A percentile compares a stretch with the other conserved stretches of the same genome.
phyloP scores from a whole-genome alignment of 345 rosid genomes.

The Jatropha curcas region DNA sequence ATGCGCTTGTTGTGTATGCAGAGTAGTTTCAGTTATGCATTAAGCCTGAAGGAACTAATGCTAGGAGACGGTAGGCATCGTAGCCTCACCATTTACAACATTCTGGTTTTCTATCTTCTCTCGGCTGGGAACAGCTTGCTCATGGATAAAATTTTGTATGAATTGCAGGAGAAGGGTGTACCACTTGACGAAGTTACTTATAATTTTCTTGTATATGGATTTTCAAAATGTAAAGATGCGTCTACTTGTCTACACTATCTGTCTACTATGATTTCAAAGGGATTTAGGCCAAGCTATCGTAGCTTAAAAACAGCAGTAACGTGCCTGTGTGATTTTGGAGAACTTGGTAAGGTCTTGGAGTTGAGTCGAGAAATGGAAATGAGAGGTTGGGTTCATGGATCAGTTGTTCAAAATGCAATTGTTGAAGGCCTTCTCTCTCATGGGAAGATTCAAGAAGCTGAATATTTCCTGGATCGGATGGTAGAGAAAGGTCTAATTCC shows the following conservation, averaged over 20 bases:
- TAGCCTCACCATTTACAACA: constrained; percentile 44
- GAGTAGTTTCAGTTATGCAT: constrained; percentile 38
- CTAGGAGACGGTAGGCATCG: constrained; percentile 34
- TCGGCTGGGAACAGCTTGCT: constrained; percentile 34
- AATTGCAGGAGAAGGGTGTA: constrained; percentile 45
- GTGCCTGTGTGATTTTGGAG: constrained; percentile 45
- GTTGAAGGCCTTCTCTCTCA: constrained; percentile 45
- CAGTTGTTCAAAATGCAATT: constrained; percentile 49
- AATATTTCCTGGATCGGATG: constrained; percentile 48
- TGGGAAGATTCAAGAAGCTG: constrained; percentile 53
- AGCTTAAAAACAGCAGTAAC: constrained; percentile 51
- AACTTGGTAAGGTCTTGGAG: constrained; percentile 43
- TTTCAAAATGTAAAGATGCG: constrained; percentile 43
- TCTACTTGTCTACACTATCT: constrained; percentile 44
- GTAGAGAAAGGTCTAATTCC: constrained; percentile 38
- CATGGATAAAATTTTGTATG: constrained; percentile 44
- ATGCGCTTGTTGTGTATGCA: constrained; percentile 51
- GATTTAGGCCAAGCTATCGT: constrained; percentile 52
- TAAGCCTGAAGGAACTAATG: constrained; percentile 54
- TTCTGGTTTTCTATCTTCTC: constrained; percentile 57
- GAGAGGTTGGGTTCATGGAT: constrained; percentile 46
- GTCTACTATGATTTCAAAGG: constrained; percentile 59
- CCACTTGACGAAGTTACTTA: constrained; percentile 52
- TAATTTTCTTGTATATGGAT: constrained; percentile 70
- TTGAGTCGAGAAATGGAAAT: constrained; percentile 58